Percentiles rank a stretch among this genome's conserved stretches.
Conservation (phyloP, 2,329 filamentous ascomycete genomes). For the Epichloe sylvatica region DNA sequence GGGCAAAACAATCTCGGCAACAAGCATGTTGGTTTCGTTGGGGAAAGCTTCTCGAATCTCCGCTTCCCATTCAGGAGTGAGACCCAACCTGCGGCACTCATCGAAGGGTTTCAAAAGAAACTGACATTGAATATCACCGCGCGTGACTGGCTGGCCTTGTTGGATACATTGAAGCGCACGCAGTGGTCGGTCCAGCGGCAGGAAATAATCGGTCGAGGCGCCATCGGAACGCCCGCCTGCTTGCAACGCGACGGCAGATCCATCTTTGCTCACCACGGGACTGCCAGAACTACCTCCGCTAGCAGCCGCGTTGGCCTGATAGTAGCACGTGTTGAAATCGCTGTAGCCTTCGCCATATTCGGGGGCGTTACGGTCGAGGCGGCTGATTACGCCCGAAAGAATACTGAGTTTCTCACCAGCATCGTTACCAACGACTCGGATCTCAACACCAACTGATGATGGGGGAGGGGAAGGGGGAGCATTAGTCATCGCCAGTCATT, state of each 20-base stretch:
- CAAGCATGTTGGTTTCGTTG: constrained; percentile 90
- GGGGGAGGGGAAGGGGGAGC: neutral
- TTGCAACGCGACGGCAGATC: constrained; percentile 81
- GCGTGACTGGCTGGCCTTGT: constrained; percentile 57
- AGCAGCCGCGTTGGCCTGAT: constrained; percentile 91
- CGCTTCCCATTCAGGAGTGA: constrained; percentile 76
- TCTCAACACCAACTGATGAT: constrained; percentile 67
- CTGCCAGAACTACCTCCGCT: constrained; percentile 96
- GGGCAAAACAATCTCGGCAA: constrained; percentile 87
- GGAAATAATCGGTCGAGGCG: constrained; percentile 93
- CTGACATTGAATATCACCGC: constrained; percentile 95
- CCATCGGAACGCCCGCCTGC: constrained; percentile 88
- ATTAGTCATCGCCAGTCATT: constrained; percentile 8
- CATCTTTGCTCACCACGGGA: constrained; percentile 92
- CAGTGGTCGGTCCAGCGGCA: constrained; percentile 80
- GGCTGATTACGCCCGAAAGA: constrained; percentile 89
- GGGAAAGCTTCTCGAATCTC: constrained; percentile 72
- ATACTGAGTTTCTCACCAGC: constrained; percentile 98
- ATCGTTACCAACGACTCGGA: constrained; percentile 95
- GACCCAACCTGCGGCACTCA: constrained; percentile 78
- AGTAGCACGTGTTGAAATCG: constrained; percentile 93
- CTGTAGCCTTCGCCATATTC: constrained; percentile 97
- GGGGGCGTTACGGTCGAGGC: constrained; percentile 93
- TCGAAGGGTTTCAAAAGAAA: constrained; percentile 96
- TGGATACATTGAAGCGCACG: constrained; percentile 79